Evolutionary conservation across 768 basidiomycete genomes (phyloP), one percentile per base, ranked within the genome.

Genomic region (Strobilomyces confusus): DNA sequence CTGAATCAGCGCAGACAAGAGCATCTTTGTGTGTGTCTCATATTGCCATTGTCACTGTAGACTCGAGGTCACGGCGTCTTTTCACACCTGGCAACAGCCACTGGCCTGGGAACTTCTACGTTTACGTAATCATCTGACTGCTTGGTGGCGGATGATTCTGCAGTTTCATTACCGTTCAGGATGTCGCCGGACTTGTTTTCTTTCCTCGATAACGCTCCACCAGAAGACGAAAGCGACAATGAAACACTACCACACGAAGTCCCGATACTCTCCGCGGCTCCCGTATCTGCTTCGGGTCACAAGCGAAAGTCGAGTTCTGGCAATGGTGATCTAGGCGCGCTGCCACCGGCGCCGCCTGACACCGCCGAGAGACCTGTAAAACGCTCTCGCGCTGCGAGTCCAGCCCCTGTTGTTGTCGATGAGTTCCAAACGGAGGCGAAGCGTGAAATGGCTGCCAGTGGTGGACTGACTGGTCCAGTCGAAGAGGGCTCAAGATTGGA

Each of bases 401-500:
- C 86, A 5, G 78, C 79, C 49, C 90, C 93, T 9, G 77, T 92
- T 0, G 85, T 92, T 8, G 80, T 95, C 12, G 95, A 98, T 71
- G 94, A 95, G 58, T 93, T 98, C 65, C 92, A 95, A 72, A 92
- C 89, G 1, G 92, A 95, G 62, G 93, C 91, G 1, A 92, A 91
- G 69, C 83, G 94, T 44, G 93, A 97, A 68, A 84, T 98, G 52
- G 88, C 86, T 20, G 89, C 89, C 2, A 92, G 87, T 60, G 90
- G 89, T 44, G 95, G 95, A 6, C 72, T 98, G 60, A 89, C 86
- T 9, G 91, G 86, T 12, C 74, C 73, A n/a, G 78, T 80, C 5
- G 86, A 87, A 56, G 75, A 79, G 37, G 86, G 84, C 23, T 79
- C 84, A 30, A 79, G 83, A 23, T 69, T 94, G 15, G 89, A 92